Evolutionary conservation across 2,329 filamentous ascomycete species (phyloP).

Genomic region (Emergomyces africanus): DNA sequence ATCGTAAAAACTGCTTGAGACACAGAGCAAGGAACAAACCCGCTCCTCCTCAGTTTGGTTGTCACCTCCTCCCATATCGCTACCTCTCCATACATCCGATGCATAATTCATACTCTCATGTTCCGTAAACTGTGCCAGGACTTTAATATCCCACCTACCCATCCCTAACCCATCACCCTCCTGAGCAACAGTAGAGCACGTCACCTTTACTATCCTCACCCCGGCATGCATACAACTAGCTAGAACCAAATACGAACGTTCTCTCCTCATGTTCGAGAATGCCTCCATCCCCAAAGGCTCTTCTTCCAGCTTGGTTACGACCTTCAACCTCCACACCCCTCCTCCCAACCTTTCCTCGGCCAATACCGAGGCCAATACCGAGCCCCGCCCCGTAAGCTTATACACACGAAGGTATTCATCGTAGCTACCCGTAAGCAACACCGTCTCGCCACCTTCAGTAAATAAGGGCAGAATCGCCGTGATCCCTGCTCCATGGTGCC

Average conservation of each 20-base stretch:
- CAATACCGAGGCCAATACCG: slow-evolving; percentile 47
- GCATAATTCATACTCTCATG: slow-evolving; percentile 95
- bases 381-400: slow-evolving; percentile 16
- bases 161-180: slow-evolving; percentile 26
- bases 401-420: slow-evolving; percentile 68
- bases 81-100: slow-evolving; percentile 44
- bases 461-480: slow-evolving; percentile 69
- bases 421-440: slow-evolving; percentile 80
- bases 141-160: slow-evolving; percentile 46
- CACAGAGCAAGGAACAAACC: slow-evolving; percentile 17
- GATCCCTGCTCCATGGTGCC: slow-evolving; percentile 66
- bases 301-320: slow-evolving; percentile 22
- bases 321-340: slow-evolving; percentile 77
- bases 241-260: slow-evolving; percentile 41
- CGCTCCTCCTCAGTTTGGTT: not conserved
- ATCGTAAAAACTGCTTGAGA: slow-evolving; percentile 44
- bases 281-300: not conserved
- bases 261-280: slow-evolving; percentile 7
- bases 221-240: slow-evolving; percentile 94
- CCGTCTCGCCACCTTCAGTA: slow-evolving; percentile 35
- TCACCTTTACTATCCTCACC: slow-evolving; percentile 47
- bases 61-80: not conserved
- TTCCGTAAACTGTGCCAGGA: slow-evolving; percentile 63
- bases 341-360: slow-evolving; percentile 56
- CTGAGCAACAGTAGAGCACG: slow-evolving; percentile 8